phyloP scores from a whole-genome alignment of 2,329 filamentous ascomycete species.

The Fusarium piperis region DNA sequence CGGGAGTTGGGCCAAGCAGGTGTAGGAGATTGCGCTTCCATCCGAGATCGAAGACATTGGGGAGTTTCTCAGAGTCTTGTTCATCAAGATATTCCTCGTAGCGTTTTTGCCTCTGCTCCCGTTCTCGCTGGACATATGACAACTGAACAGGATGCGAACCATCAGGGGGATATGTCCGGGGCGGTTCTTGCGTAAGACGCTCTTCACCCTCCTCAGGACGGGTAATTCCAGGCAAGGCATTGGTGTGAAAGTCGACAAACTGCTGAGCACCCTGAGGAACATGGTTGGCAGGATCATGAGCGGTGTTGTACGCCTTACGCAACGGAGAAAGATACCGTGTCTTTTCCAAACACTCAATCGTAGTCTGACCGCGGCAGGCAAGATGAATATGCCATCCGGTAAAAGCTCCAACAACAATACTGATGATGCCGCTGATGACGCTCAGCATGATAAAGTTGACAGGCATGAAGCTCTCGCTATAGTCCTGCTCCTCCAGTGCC shows the following conservation, averaged over 20 bases:
- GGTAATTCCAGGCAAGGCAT: conserved; percentile 81
- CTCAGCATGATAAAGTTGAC: conserved; percentile 91
- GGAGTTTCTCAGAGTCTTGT: conserved; percentile 85
- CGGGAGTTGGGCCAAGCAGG: conserved; percentile 78
- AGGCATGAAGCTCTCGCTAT: conserved; percentile 81
- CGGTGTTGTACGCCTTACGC: conserved; percentile 73
- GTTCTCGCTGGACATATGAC: conserved; percentile 66
- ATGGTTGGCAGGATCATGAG: conserved; percentile 62
- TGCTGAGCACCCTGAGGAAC: conserved; percentile 71
- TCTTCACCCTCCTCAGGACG: conserved; percentile 84
- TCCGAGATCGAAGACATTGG: conserved; percentile 93
- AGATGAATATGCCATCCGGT: conserved; percentile 92
- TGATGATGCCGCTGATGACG: conserved; percentile 90
- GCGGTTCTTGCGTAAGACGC: conserved; percentile 44
- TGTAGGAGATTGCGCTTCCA: conserved; percentile 81
- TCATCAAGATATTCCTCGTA: conserved; percentile 86
- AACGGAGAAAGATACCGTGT: conserved; percentile 90
- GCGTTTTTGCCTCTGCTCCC: conserved; percentile 62
- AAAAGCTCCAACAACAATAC: conserved; percentile 87
- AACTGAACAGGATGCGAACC: conserved; percentile 55
- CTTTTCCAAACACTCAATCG: conserved; percentile 96
- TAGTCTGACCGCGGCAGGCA: conserved; percentile 83
- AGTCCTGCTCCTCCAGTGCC: conserved; percentile 75
- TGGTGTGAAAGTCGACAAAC: conserved; percentile 82
- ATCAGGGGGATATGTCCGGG: conserved; percentile 42